Percentiles rank a stretch among this genome's conserved stretches.
These are phyloP conservation scores for Linnemannia zychae DNA, from an alignment of 192 early-diverging fungal species.

Conservation along the genomic window DNA sequence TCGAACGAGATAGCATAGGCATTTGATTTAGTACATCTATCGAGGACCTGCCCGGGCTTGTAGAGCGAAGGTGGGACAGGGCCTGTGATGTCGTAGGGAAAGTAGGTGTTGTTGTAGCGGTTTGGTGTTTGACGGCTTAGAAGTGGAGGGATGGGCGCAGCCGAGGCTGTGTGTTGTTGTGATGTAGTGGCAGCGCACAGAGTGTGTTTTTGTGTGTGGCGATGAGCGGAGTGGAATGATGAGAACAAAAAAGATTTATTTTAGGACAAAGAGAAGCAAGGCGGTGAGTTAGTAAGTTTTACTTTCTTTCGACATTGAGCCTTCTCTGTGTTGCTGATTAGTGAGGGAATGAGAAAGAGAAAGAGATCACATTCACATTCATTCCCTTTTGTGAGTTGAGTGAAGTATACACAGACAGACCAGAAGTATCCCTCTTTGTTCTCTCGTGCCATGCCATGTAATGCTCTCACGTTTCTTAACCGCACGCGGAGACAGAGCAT, in stretches of 20 bases:
- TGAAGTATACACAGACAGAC: neutral
- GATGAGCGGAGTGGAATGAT: neutral
- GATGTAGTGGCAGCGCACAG: neutral
- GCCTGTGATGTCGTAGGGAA: slow-evolving; percentile 27
- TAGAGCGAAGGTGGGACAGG: slow-evolving; percentile 32
- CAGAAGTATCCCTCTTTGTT: neutral
- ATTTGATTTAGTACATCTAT: slow-evolving; percentile 24
- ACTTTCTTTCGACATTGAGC: neutral
- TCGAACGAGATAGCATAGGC: slow-evolving; percentile 71
- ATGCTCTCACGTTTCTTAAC: neutral
- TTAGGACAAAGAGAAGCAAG: neutral
- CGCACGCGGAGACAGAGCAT: slow-evolving; percentile 3
- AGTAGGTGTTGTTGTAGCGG: slow-evolving; percentile 37
- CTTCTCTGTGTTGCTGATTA: neutral
- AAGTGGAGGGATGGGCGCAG: slow-evolving; percentile 40
- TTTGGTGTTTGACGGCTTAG: slow-evolving; percentile 13
- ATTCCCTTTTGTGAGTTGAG: neutral
- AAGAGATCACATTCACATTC: neutral
- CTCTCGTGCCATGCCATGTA: neutral
- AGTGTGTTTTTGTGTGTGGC: neutral
- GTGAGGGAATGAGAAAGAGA: neutral
- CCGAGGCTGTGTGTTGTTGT: slow-evolving; percentile 10
- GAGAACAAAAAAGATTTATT: neutral
- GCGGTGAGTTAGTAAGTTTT: neutral
- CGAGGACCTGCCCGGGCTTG: slow-evolving; percentile 25